A percentile compares a stretch with the other conserved stretches of the same genome.
Evolutionary conservation across 805 yeast species (phyloP).

Genomic region (Pichia membranifaciens): DNA sequence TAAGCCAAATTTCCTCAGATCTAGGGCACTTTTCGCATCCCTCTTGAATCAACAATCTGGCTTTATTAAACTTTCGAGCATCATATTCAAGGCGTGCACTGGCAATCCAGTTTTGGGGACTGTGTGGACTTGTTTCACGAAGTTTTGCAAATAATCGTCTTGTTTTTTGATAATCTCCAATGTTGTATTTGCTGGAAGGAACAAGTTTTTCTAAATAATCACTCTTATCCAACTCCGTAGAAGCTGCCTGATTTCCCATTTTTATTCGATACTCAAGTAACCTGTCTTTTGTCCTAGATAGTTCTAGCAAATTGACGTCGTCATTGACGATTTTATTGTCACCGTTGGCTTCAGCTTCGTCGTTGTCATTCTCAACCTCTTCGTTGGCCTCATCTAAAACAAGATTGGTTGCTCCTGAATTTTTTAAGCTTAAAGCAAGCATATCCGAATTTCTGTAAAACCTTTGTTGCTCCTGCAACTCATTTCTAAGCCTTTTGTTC

Average conservation of each 20-base stretch:
- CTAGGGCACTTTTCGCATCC: conserved; percentile 68
- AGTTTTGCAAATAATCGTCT: conserved; percentile 60
- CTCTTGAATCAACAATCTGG: conserved; percentile 57
- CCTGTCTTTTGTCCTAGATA: conserved; percentile 24
- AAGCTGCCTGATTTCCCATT: background rate
- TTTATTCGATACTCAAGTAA: conserved; percentile 7
- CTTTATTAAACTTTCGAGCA: conserved; percentile 48
- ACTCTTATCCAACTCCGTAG: conserved; percentile 29
- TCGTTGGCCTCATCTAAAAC: conserved; percentile 19
- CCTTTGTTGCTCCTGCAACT: conserved; percentile 57
- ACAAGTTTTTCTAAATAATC: conserved; percentile 39
- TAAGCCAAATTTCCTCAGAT: conserved; percentile 78
- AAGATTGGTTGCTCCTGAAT: conserved; percentile 31
- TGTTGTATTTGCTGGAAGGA: conserved; percentile 23
- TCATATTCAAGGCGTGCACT: conserved; percentile 73
- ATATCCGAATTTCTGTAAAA: conserved; percentile 81
- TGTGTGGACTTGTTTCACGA: conserved; percentile 64
- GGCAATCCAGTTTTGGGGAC: conserved; percentile 80
- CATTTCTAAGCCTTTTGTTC: conserved; percentile 65
- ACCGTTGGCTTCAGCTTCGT: background rate
- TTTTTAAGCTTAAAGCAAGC: conserved; percentile 36
- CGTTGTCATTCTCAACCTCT: conserved; percentile 42
- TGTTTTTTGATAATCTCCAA: conserved; percentile 56
- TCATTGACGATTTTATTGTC: conserved; percentile 23
- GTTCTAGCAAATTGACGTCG: conserved; percentile 36